A percentile compares a stretch with the other conserved stretches of the same genome.
Evolutionary conservation across 495 filamentous ascomycete genomes (phyloP).

Genomic region (Friedmanniomyces simplex): DNA sequence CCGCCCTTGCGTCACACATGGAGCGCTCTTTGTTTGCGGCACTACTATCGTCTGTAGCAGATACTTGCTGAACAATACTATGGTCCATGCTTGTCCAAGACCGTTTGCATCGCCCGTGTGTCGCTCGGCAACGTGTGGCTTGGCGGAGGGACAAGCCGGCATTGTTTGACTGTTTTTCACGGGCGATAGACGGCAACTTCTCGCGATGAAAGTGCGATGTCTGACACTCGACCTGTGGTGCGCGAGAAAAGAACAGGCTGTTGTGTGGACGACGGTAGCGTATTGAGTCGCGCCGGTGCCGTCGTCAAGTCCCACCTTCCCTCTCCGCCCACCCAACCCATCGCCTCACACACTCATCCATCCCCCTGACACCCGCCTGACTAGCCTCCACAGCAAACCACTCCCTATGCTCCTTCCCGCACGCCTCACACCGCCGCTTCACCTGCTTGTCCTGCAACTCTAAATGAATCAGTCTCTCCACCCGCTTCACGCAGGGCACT

Average conservation of each 20-base stretch:
- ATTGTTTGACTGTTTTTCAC: neutral
- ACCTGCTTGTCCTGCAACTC: conserved; percentile 65
- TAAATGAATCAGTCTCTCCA: conserved; percentile 83
- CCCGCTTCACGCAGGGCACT: conserved; percentile 76
- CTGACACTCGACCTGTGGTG: too few relatives aligned
- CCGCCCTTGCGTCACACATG: neutral
- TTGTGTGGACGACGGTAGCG: neutral
- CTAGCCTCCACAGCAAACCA: conserved; percentile 89
- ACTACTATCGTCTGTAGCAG: too few relatives aligned
- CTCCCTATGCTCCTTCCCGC: conserved; percentile 81
- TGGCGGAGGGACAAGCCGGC: neutral
- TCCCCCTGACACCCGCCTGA: conserved; percentile 54
- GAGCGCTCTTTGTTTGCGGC: neutral
- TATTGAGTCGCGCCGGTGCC: neutral
- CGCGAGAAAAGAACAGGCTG: too few relatives aligned
- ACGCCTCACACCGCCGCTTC: conserved; percentile 59
- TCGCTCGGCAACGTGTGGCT: neutral
- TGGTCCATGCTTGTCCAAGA: neutral
- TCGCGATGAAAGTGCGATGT: neutral
- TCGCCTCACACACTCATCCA: conserved; percentile 75
- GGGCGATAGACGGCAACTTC: neutral
- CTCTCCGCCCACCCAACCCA: conserved; percentile 76
- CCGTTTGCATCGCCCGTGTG: neutral
- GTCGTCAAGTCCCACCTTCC: neutral
- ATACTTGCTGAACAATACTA: neutral